phyloP scores from a whole-genome alignment of 768 basidiomycete species.

The Cystofilobasidium capitatum region DNA sequence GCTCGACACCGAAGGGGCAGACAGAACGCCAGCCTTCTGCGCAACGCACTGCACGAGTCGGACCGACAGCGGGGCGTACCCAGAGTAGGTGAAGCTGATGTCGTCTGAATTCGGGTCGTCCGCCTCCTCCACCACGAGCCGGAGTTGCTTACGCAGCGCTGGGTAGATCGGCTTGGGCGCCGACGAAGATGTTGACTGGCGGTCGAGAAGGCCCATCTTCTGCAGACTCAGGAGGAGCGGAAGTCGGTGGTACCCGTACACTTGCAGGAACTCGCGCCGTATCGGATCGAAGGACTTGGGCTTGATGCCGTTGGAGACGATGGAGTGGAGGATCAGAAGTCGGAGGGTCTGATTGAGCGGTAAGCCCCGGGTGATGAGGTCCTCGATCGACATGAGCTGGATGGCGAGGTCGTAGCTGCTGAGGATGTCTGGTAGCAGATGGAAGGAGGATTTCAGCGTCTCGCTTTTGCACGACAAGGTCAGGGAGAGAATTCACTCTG shows the following conservation, averaged over 20 bases:
- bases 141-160: constrained; percentile 65
- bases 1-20: constrained; percentile 35
- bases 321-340: constrained; percentile 72
- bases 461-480: neutral
- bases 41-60: constrained; percentile 86
- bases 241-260: constrained; percentile 28
- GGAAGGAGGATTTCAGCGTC: neutral
- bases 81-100: constrained; percentile 91
- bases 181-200: constrained; percentile 31
- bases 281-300: constrained; percentile 71
- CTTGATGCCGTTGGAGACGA: constrained; percentile 79
- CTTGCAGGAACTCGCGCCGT: constrained; percentile 86
- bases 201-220: neutral
- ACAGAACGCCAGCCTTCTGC: constrained; percentile 76
- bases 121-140: constrained; percentile 85
- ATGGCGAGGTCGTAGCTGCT: constrained; percentile 75
- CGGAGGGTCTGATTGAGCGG: constrained; percentile 70
- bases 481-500: constrained; percentile 56
- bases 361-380: constrained; percentile 75
- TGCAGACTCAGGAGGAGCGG: constrained; percentile 19
- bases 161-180: constrained; percentile 46
- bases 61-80: constrained; percentile 86
- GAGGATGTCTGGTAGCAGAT: constrained; percentile 59
- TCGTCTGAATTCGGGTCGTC: constrained; percentile 62
- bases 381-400: constrained; percentile 80